A percentile compares a stretch with the other conserved stretches of the same genome.
phyloP scores from a whole-genome alignment of 2,329 filamentous ascomycete genomes.

The Phialophora chinensis region DNA sequence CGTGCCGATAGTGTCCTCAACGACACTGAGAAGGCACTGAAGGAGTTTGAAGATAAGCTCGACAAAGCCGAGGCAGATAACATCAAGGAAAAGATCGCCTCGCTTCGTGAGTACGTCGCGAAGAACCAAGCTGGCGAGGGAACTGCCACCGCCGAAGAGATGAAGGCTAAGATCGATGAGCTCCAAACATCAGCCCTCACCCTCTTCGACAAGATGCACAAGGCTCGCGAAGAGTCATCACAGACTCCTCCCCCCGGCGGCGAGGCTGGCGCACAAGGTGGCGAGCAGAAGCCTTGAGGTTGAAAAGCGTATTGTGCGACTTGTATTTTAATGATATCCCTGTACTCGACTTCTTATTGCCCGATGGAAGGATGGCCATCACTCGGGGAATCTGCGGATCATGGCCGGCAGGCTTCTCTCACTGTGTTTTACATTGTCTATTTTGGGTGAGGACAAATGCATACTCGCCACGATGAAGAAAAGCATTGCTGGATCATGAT shows the following conservation, averaged over 20 bases:
- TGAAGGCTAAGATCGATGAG: conserved; percentile 99
- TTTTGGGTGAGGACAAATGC: conserved; percentile 7
- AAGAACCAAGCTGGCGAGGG: conserved; percentile 95
- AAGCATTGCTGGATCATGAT: conserved; percentile 24
- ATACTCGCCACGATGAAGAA: conserved; percentile 9
- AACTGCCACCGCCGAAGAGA: conserved; percentile 81
- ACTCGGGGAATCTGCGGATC: conserved; percentile 17
- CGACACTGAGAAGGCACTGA: conserved; percentile 97
- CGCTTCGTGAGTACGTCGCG: conserved; percentile 85
- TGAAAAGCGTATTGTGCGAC: conserved; percentile 25
- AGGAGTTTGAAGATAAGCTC: conserved; percentile 93
- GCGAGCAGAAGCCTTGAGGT: conserved; percentile 55
- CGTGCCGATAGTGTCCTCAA: conserved; percentile 93
- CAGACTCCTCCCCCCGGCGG: conserved; percentile 55
- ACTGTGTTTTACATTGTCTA: conserved; percentile 17
- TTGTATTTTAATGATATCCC: conserved; percentile 42
- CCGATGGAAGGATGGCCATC: conserved; percentile 10
- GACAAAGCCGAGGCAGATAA: conserved; percentile 94
- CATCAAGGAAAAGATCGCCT: conserved; percentile 90
- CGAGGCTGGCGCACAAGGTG: conserved; percentile 38
- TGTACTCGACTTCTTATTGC: conserved; percentile 35
- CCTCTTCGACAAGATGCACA: conserved; percentile 99
- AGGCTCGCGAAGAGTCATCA: conserved; percentile 74
- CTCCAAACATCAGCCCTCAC: conserved; percentile 94
- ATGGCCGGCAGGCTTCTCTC: conserved; percentile 20